Conservation (phyloP, 768 basidiomycete species). For the Ramaria sp. region DNA sequence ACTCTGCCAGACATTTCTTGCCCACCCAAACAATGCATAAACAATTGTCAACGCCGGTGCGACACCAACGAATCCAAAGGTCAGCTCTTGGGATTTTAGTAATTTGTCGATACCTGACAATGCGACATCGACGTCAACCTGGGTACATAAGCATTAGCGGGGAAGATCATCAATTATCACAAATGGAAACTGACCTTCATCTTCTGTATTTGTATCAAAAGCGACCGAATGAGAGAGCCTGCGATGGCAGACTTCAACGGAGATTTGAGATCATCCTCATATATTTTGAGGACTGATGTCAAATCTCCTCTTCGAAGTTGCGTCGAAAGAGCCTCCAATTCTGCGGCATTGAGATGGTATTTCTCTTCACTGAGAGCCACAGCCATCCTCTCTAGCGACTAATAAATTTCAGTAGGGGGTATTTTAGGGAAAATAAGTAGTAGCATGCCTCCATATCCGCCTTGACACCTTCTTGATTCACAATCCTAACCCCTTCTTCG, state of each 20-base stretch:
- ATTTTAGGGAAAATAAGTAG: not conserved
- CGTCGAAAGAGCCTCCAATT: slow-evolving; percentile 53
- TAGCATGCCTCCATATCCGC: slow-evolving; percentile 70
- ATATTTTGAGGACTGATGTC: slow-evolving; percentile 75
- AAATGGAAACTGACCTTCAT: slow-evolving; percentile 56
- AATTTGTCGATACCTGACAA: slow-evolving; percentile 87
- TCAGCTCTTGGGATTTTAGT: slow-evolving; percentile 87
- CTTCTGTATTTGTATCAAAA: slow-evolving; percentile 92
- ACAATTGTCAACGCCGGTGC: slow-evolving; percentile 80
- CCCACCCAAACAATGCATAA: slow-evolving; percentile 50
- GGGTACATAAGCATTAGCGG: slow-evolving; percentile 3
- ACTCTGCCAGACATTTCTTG: slow-evolving; percentile 38
- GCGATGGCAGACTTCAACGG: slow-evolving; percentile 72
- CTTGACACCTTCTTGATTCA: slow-evolving; percentile 70
- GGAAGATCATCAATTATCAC: not conserved
- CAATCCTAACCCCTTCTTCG: slow-evolving; percentile 55
- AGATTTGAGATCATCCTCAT: slow-evolving; percentile 86
- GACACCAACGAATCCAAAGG: slow-evolving; percentile 94
- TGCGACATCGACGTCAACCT: slow-evolving; percentile 91
- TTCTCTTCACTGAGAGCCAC: slow-evolving; percentile 76
- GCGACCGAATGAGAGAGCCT: slow-evolving; percentile 71
- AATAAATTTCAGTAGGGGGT: not conserved
- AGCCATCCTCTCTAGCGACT: slow-evolving; percentile 93
- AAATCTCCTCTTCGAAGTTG: slow-evolving; percentile 74
- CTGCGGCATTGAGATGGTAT: slow-evolving; percentile 31